Evolutionary conservation across 163 green algal genomes (phyloP), one percentile per base, ranked within the genome.

Genomic region (Chloroidium sp.): DNA sequence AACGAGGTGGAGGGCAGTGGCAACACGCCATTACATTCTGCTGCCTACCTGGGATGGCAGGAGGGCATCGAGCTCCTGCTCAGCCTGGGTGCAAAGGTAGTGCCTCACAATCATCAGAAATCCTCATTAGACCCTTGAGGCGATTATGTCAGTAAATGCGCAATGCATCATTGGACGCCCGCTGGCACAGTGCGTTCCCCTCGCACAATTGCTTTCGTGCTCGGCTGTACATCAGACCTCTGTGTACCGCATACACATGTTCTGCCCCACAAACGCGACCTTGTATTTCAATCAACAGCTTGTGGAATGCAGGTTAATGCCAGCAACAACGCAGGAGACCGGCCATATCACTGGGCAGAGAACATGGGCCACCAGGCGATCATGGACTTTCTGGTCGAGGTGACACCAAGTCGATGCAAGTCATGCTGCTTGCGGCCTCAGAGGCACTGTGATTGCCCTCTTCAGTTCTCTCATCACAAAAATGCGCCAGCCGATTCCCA

Each of bases 1-100:
- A 98, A 97, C 82, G 93, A 98, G 84, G 94, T 98, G 61, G 94
- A 97, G 80, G 94, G 83, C 6, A 93, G 94, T 1, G 95, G 95
- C 61, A 97, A 96, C 89, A 98, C 93, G 3, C 90, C 94, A 0
- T 83, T 98, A 78, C 93, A 97, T 83, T 91, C 81, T 79, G 93
- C 93, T 3, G 95, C 94, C 0, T 98, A 92, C 76, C 88, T 95
- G 77, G 94, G 93, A 69, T 98, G 94, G 95, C 57, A 85, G 2
- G 91, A 97, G 84, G 95, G 94, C 13, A 91, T 87, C 3, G 82
- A 94, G 82, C 86, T 97, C 80, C 90, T 98, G 82, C 84, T 97
- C 2, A 83, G 87, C 60, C 86, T 97, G 78, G 93, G 95, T n/a
- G 94, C 95, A 77, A 97, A 97, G 82, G 85, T 94, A 57, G 81